Base-by-base conservation (phyloP, 108 stramenopile species). In the Nitzschia sp. region DNA sequence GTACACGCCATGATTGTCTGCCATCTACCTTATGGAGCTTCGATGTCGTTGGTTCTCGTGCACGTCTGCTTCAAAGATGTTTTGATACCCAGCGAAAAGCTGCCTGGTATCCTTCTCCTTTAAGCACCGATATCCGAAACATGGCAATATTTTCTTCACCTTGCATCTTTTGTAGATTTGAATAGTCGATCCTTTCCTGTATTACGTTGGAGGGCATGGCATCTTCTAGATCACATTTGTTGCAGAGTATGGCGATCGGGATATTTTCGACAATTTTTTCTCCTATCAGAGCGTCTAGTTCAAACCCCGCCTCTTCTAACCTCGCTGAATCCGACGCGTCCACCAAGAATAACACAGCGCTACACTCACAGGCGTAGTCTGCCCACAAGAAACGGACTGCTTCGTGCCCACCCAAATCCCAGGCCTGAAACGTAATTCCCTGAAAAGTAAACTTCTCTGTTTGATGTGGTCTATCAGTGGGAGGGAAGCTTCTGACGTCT, bases 371-470 rank as follows among this genome's bases (percentile, higher is more conserved):
- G 6, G 71, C 71, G 55, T 87, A 87, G 46, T 87, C 86, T 46
- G 71, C 64, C 86, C 86, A 87, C 36, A 87, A 72, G 65, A 84
- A 81, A 11, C 86, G 74, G 2, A 87, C 86, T 1, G 82, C 86
- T 70, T 87, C 86, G 54, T 87, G 86, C 31, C 86, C 86, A 35
- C 86, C 86, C 68, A 87, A 42, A 78, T 87, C 86, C 82, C 82
- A 83, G n/a, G 80, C 85, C 24, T 68, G 68, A 64, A 86, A 86
- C 23, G 66, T 68, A 38, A 86, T 62, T 19, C 77, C 74, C 33
- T 66, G 45, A 27, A 59, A 58, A 17, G 30, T 56, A 77, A 86
- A 86, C 0, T 55, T 49, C 46, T 84, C 78, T 15, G 59, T 69
- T 15, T 57, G 66, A 28, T 71, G 64, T 9, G 85, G 82, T 36